Evolutionary conservation across 1,284 basidiomycete genomes (phyloP).

Genomic region (Schizophyllum amplum): DNA sequence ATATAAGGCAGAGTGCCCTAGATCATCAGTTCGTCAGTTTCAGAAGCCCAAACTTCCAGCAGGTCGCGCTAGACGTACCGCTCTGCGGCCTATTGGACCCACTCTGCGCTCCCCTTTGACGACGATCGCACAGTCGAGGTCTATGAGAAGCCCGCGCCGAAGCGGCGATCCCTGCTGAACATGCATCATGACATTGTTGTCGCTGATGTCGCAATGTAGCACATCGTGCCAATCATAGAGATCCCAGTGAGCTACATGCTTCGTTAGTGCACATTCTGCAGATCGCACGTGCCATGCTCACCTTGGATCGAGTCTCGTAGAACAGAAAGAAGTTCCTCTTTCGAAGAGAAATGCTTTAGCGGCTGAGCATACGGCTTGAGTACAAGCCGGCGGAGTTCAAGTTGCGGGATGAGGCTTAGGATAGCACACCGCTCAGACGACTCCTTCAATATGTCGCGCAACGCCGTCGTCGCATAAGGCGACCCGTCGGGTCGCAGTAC

Average conservation of each 20-base stretch:
- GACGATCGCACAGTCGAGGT: neutral
- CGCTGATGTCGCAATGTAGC: neutral
- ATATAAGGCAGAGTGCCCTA: conserved; percentile 7
- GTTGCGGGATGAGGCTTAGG: neutral
- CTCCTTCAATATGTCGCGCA: neutral
- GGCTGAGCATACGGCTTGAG: conserved; percentile 1
- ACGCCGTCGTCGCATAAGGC: neutral
- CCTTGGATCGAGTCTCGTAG: neutral
- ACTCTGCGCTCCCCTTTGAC: neutral
- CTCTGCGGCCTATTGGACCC: neutral
- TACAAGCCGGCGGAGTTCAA: conserved; percentile 7
- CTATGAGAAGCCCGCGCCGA: neutral
- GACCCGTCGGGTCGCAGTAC: neutral
- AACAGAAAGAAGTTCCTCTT: conserved; percentile 7
- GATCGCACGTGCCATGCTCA: neutral
- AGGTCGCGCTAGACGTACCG: neutral
- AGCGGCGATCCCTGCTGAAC: too few species aligned
- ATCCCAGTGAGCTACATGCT: neutral
- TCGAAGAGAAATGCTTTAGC: neutral
- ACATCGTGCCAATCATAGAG: neutral
- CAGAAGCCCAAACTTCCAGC: neutral
- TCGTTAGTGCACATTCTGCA: neutral
- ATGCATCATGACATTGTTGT: neutral
- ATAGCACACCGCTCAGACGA: neutral
- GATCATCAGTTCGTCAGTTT: neutral